Evolutionary conservation across 225 moss, liverwort and hornwort species (phyloP), one percentile per base, ranked within the genome.

Genomic region (Pseudisothecium myosuroides): DNA sequence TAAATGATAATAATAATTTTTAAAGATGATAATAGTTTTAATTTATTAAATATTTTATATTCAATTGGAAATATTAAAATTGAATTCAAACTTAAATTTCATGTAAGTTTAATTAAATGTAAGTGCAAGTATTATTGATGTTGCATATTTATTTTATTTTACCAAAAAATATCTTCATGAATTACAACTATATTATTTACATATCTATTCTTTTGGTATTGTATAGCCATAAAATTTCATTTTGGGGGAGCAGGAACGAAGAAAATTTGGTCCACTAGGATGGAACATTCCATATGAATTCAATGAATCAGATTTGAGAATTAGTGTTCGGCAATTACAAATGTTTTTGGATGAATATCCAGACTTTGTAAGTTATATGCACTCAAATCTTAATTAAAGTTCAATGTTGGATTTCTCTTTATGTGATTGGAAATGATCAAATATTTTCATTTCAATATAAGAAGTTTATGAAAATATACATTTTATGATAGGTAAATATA

Each of bases 271-370:
- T 58, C 95, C 97, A 16, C 37, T 97, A 78, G 97, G 97, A 14
- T 97, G 97, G 97, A 97, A 97, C 68, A 97, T 97, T 68, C 97
- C 95, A 10, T 97, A 97, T 83, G 97, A 97, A 91, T 97, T 97
- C 74, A 97, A 97, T 36, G 97, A 97, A 83, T 97, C 97, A 8
- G 97, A 97, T 89, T 90, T 97, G 54, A 89, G 93, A 77, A 97
- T 97, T 10, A 97, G 97, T 83, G 94, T 96, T 47, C 92, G 94
- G 24, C 97, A 97, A 91, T 90, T 97, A 36, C 94, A 89, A 43
- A 97, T 97, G 95, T 97, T 97, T 82, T 93, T 97, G 19, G 92
- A 97, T 36, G 97, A 97, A 85, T 96, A 96, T 87, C 95, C 97
- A 20, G 58, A 96, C 23, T 91, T 87, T 88, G 97, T 97, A 75